Conservation (phyloP, 1,284 basidiomycete species). For the Coriolopsis trogii region DNA sequence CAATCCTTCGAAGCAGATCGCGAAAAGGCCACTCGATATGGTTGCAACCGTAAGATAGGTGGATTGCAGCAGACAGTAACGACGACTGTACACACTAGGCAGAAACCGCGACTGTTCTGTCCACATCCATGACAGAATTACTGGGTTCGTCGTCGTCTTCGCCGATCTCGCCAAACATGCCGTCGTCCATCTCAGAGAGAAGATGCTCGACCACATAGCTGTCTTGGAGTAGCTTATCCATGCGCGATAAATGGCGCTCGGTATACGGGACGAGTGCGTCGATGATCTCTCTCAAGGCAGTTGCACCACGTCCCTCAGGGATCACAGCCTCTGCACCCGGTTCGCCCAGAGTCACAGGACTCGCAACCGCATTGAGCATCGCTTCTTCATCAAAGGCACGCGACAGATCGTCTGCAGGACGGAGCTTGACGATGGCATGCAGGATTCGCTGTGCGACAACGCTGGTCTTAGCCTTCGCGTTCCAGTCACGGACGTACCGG, state of each 20-base stretch:
- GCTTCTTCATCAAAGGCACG: conserved; percentile 58
- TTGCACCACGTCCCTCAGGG: conserved; percentile 36
- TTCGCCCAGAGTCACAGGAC: conserved; percentile 28
- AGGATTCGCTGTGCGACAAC: conserved; percentile 87
- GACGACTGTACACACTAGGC: conserved; percentile 22
- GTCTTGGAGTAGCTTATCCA: conserved; percentile 89
- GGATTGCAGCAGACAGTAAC: too few species aligned
- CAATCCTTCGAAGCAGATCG: too few species aligned
- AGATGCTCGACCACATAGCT: conserved; percentile 94
- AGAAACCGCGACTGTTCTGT: conserved; percentile 22
- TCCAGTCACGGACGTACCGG: conserved; percentile 90
- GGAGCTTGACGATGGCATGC: conserved; percentile 80
- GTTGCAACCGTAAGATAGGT: too few species aligned
- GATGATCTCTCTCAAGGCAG: conserved; percentile 72
- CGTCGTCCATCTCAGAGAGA: conserved; percentile 90
- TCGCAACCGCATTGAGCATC: conserved; percentile 21
- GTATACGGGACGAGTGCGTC: conserved; percentile 93
- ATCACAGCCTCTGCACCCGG: conserved; percentile 34
- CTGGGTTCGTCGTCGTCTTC: conserved; percentile 47
- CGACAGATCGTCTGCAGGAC: conserved; percentile 73
- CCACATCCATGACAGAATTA: conserved; percentile 26
- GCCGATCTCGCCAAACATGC: conserved; percentile 58
- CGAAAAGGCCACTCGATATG: too few species aligned
- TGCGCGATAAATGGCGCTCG: conserved; percentile 85
- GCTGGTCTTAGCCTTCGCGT: conserved; percentile 86